Evolutionary conservation across 225 moss, liverwort and hornwort genomes (phyloP).

Genomic region (Neckera pumila): DNA sequence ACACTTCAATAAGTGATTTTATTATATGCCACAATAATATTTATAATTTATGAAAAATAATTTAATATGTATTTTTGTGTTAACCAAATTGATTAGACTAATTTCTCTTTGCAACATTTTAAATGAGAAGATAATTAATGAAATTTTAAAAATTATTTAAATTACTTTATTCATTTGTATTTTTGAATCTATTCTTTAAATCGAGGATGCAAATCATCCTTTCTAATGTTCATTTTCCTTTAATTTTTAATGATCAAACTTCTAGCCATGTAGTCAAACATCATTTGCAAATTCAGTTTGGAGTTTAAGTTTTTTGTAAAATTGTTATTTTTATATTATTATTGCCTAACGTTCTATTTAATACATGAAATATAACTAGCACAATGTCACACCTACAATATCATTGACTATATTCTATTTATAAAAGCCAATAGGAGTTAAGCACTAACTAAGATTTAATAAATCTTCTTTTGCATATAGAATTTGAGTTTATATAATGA

Average conservation of each 20-base stretch:
- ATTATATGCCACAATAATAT: neutral
- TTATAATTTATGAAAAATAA: neutral
- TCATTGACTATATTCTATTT: too few relatives aligned
- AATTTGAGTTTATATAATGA: neutral
- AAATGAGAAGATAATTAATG: neutral
- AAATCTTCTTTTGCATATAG: neutral
- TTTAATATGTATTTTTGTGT: rapidly evolving
- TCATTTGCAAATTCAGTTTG: neutral
- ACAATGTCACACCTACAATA: too few relatives aligned
- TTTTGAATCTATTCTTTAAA: too few relatives aligned
- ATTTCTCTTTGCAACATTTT: neutral
- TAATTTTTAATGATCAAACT: neutral
- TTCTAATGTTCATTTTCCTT: neutral
- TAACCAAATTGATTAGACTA: neutral
- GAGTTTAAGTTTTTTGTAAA: neutral
- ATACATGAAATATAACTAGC: too few relatives aligned
- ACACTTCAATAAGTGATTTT: neutral
- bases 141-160: neutral
- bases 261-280: neutral
- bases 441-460: neutral
- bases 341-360: too few relatives aligned
- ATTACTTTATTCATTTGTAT: neutral
- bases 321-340: neutral
- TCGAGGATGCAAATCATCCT: neutral
- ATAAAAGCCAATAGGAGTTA: neutral